A percentile compares a stretch with the other conserved stretches of the same genome.
Evolutionary conservation across 1,284 basidiomycete species (phyloP).

Genomic region (Sanghuangporus weigelae): DNA sequence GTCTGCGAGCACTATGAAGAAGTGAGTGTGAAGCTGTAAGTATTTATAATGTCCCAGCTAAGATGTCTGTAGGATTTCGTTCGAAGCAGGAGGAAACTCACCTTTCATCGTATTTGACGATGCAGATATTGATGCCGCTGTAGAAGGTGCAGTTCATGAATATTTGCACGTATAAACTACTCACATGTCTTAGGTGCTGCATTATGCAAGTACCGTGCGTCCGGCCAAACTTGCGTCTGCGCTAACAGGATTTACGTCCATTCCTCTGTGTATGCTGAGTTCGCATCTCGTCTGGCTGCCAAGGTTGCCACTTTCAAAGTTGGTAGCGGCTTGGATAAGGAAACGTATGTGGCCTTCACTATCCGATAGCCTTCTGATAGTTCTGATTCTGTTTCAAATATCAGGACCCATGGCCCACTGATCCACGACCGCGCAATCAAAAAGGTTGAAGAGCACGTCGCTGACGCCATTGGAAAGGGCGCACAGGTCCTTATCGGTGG

Average conservation of each 20-base stretch:
- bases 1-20: constrained; percentile 86
- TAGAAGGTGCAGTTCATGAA: constrained; percentile 51
- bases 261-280: constrained; percentile 79
- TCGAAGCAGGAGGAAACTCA: constrained; percentile 88
- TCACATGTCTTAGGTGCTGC: constrained; percentile 54
- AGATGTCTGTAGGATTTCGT: constrained; percentile 51
- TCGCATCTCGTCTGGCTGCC: constrained; percentile 76
- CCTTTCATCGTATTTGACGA: constrained; percentile 98
- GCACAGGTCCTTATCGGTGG: constrained; percentile 90
- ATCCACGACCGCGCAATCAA: constrained; percentile 84
- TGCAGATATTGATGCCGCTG: constrained; percentile 89
- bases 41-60: constrained; percentile 2
- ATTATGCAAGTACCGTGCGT: constrained; percentile 86
- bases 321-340: constrained; percentile 82
- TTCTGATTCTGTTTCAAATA: neutral
- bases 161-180: neutral
- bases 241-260: constrained; percentile 88
- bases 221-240: constrained; percentile 89
- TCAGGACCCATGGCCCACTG: constrained; percentile 84
- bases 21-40: constrained; percentile 40
- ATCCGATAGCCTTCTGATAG: neutral
- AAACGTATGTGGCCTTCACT: constrained; percentile 47
- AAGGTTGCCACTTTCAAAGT: constrained; percentile 88
- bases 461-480: constrained; percentile 79
- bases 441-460: constrained; percentile 86